phyloP scores from a whole-genome alignment of 2,329 filamentous ascomycete genomes.

The Colletotrichum endophyticum region DNA sequence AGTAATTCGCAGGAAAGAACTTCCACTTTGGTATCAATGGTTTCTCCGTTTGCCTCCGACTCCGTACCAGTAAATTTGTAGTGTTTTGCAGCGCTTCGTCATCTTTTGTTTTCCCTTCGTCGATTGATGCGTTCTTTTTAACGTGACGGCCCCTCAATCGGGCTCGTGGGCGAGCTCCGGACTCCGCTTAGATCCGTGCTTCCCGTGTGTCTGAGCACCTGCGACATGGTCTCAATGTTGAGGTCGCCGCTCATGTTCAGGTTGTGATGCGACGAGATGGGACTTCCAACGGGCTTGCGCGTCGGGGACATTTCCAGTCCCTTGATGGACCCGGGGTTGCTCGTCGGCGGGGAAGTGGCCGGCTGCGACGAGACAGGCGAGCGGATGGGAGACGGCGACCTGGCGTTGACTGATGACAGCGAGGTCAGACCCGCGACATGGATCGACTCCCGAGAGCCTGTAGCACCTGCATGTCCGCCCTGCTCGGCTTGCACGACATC shows the following conservation, averaged over 20 bases:
- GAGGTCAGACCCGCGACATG: constrained; percentile 72
- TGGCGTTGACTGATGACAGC: constrained; percentile 58
- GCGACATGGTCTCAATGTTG: constrained; percentile 92
- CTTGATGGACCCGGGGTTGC: constrained; percentile 76
- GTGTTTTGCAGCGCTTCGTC: neutral
- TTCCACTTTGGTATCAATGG: constrained; percentile 22
- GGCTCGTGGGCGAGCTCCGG: constrained; percentile 63
- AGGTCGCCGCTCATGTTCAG: constrained; percentile 68
- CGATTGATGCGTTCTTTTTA: neutral
- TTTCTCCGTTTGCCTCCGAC: constrained; percentile 19
- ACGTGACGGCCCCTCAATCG: constrained; percentile 46
- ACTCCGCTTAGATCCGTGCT: constrained; percentile 75
- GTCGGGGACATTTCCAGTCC: constrained; percentile 73
- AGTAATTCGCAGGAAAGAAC: neutral
- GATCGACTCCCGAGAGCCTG: constrained; percentile 70
- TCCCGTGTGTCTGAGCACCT: constrained; percentile 83
- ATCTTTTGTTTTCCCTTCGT: neutral
- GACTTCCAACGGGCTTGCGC: constrained; percentile 67
- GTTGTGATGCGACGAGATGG: constrained; percentile 58
- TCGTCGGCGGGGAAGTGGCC: constrained; percentile 76
- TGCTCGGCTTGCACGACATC: constrained; percentile 92
- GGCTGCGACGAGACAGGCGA: constrained; percentile 77
- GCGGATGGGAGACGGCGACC: constrained; percentile 80
- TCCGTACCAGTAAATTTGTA: constrained; percentile 10
- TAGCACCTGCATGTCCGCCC: constrained; percentile 54